Evolutionary conservation across 139 green algal species (phyloP).

Genomic region (Volvox africanus): DNA sequence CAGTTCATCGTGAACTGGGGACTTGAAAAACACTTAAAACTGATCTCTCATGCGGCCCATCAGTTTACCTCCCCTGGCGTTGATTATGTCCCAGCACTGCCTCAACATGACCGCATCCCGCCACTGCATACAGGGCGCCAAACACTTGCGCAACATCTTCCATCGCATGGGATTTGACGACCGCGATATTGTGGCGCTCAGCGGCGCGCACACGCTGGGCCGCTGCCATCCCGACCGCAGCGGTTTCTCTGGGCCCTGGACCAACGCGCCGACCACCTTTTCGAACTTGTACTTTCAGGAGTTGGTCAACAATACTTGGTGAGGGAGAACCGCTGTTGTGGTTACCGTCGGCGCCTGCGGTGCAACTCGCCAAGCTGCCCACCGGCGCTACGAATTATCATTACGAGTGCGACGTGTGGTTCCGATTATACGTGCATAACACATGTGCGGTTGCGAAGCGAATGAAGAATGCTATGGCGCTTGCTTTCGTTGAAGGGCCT

Average conservation of each 20-base stretch:
- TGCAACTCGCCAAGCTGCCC: too few relatives aligned
- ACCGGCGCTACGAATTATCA: too few relatives aligned
- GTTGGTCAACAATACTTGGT: slow-evolving; percentile 86
- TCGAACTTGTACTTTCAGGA: slow-evolving; percentile 90
- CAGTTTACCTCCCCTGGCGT: too few relatives aligned
- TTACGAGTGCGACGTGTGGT: too few relatives aligned
- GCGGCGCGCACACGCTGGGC: slow-evolving; percentile 87
- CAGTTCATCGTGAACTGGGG: too few relatives aligned
- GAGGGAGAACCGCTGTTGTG: background rate
- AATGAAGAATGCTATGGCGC: too few relatives aligned
- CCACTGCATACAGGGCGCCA: slow-evolving; percentile 43
- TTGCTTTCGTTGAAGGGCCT: too few relatives aligned
- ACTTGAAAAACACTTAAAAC: too few relatives aligned
- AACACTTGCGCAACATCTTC: slow-evolving; percentile 91
- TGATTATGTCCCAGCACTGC: background rate
- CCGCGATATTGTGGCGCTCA: slow-evolving; percentile 92
- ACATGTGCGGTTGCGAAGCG: too few relatives aligned
- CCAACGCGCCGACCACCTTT: slow-evolving; percentile 87
- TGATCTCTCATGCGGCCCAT: too few relatives aligned
- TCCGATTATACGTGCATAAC: too few relatives aligned
- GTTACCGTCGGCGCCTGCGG: too few relatives aligned
- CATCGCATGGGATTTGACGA: slow-evolving; percentile 89
- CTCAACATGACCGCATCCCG: background rate
- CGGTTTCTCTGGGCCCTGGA: slow-evolving; percentile 85
- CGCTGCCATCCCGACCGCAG: slow-evolving; percentile 89